Percentiles rank a stretch among this genome's conserved stretches.
Evolutionary conservation across 768 basidiomycete species (phyloP).

Genomic region (Galerina marginata): DNA sequence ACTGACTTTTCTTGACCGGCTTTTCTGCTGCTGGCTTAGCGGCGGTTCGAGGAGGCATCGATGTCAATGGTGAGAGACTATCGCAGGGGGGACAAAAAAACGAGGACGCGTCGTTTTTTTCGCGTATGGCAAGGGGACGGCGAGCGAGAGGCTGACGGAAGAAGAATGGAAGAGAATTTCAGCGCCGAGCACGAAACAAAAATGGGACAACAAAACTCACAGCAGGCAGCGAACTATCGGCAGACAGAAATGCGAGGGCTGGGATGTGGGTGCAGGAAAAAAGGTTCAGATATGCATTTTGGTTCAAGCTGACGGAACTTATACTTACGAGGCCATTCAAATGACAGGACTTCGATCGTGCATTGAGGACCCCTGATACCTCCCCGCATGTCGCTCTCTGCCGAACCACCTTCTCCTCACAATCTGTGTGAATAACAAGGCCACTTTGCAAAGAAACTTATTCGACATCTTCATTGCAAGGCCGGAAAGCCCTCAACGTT

Average conservation of each 20-base stretch:
- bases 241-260: conserved; percentile 21
- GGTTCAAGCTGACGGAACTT: conserved; percentile 62
- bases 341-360: conserved; percentile 57
- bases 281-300: conserved; percentile 50
- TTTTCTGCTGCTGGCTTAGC: conserved; percentile 49
- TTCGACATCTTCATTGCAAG: not conserved
- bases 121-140: conserved; percentile 20
- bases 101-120: conserved; percentile 30
- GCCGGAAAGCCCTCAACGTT: not conserved
- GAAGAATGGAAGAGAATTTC: conserved; percentile 14
- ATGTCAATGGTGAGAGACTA: conserved; percentile 14
- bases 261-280: conserved; percentile 47
- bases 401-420: conserved; percentile 8
- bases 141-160: conserved; percentile 8
- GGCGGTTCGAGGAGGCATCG: conserved; percentile 51
- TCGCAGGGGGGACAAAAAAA: conserved; percentile 12
- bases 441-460: not conserved
- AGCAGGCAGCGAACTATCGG: conserved; percentile 22
- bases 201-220: conserved; percentile 14
- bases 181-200: conserved; percentile 13
- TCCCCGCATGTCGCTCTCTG: conserved; percentile 24
- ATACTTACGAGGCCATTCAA: conserved; percentile 52
- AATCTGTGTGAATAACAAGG: conserved; percentile 14
- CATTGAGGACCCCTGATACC: conserved; percentile 44
- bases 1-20: conserved; percentile 63